Evolutionary conservation across 1,284 basidiomycete genomes (phyloP), one percentile per base, ranked within the genome.

Genomic region (Bjerkandera adusta): DNA sequence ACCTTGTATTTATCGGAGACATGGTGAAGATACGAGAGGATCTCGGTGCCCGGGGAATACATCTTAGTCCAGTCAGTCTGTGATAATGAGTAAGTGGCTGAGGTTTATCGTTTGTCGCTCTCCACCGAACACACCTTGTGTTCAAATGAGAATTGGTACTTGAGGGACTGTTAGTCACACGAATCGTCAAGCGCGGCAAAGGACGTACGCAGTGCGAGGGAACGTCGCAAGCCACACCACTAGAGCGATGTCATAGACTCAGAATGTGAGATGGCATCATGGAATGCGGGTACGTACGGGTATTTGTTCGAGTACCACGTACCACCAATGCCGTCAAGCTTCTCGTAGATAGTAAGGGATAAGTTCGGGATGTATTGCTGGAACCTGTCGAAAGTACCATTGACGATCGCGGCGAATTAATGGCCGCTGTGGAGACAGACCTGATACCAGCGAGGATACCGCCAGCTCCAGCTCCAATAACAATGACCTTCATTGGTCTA

Each of bases 101-200:
- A 20, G 32, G 27, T 27, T 10, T 16, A 18, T 30, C 7, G 22
- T 27, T 43, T 45, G 13, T 16, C 39, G 29, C 34, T 25, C 35
- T n/a, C 21, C 18, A 13, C 8, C 22, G 1, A 2, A 32, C 52
- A 69, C 25, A 55, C 76, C 46, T 79, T 76, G 11, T 68, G 62
- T 47, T 76, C 75, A 44, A 81, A 82, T 0, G 74, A 74, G 12
- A 73, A 66, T 58, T 78, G 76, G 56, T 81, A 81, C 76, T 81
- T 51, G 8, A n/a, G 8, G 27, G 27, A 24, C 4, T 16, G 15
- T 16, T 4, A 8, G n/a, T 21, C 18, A n/a, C n/a, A n/a, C n/a
- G n/a, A n/a, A n/a, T n/a, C n/a, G n/a, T n/a, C n/a, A n/a, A n/a
- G n/a, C n/a, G n/a, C n/a, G n/a, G n/a, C n/a, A n/a, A n/a, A n/a